Conservation (phyloP, 495 filamentous ascomycete genomes). For the Immersiella caudata region DNA sequence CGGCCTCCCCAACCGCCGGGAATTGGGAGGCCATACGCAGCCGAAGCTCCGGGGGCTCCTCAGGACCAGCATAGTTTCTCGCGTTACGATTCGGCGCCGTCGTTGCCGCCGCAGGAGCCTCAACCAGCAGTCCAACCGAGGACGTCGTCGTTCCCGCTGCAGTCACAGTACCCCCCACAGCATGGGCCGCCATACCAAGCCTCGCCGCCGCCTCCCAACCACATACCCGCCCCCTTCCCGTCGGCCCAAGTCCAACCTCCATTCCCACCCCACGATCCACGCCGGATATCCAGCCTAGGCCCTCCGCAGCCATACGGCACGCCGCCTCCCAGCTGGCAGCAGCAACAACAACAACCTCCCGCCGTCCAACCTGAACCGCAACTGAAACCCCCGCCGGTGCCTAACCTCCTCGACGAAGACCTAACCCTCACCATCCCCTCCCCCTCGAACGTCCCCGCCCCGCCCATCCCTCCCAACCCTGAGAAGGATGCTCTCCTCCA, state of each 20-base stretch:
- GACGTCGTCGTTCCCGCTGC: neutral
- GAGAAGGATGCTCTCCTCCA: conserved; percentile 89
- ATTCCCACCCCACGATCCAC: conserved; percentile 32
- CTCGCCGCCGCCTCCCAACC: conserved; percentile 26
- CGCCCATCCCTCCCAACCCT: conserved; percentile 92
- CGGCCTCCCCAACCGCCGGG: conserved; percentile 44
- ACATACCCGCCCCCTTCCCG: conserved; percentile 30
- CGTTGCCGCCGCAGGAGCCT: conserved; percentile 36
- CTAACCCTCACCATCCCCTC: conserved; percentile 67
- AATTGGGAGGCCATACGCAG: conserved; percentile 32
- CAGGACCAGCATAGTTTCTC: conserved; percentile 37
- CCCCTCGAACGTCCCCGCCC: conserved; percentile 56
- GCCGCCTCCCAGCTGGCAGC: conserved; percentile 32
- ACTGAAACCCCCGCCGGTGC: conserved; percentile 58
- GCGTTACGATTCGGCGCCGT: conserved; percentile 49
- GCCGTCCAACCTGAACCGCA: conserved; percentile 29
- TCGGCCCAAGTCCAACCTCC: conserved; percentile 27
- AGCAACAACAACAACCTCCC: conserved; percentile 19
- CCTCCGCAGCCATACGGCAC: conserved; percentile 31
- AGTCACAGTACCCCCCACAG: conserved; percentile 18
- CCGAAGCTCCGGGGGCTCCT: conserved; percentile 19
- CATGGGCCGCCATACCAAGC: conserved; percentile 33
- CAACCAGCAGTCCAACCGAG: conserved; percentile 19
- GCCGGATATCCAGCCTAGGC: conserved; percentile 33
- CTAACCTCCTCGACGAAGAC: conserved; percentile 69